Evolutionary conservation across 2,329 filamentous ascomycete genomes (phyloP), one percentile per base, ranked within the genome.

Genomic region (Calonectria pauciramosa): DNA sequence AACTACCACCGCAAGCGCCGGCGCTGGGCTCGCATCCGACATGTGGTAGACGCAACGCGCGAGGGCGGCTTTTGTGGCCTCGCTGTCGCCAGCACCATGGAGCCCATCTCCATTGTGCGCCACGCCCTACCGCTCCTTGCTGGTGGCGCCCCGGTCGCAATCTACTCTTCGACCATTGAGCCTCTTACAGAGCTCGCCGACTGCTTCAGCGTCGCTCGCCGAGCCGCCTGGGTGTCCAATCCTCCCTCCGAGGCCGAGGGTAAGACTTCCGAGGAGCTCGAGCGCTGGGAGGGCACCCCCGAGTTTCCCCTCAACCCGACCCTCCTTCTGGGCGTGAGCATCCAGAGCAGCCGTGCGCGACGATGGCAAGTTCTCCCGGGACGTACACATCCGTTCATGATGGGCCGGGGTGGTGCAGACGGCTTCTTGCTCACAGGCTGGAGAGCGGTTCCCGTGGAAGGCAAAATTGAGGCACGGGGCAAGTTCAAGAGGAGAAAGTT

Each of bases 371-470:
- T 98, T 2, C 85, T 99, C 60, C 97, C 97, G 0, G 95, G 95
- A 0, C 89, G 97, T 69, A 99, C 97, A 68, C 97, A 99, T 86
- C 97, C 97, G 9, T 85, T 97, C 70, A 99, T 99, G 97, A 98
- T 95, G 74, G 93, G 93, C 47, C 90, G 91, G 51, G 97, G 97
- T 26, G 96, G 96, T 0, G 92, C 95, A 0, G 96, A 99, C 82
- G 97, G 97, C 0, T 99, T 95, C 84, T 84, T 99, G 4, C 96
- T 99, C 79, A 96, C 95, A 34, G 96, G 91, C 0, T 95, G 94
- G 83, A 91, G 93, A 78, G 95, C 97, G 1, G 87, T 96, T 59
- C 97, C 97, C 0, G 92, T 94, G 0, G 91, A 95, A 80, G 95
- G 94, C 2, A 92, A 90, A 79, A 93, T 98, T 6, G 93, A 95